Base-by-base conservation (phyloP, 108 stramenopile species). In the Schizochytrium sp. region DNA sequence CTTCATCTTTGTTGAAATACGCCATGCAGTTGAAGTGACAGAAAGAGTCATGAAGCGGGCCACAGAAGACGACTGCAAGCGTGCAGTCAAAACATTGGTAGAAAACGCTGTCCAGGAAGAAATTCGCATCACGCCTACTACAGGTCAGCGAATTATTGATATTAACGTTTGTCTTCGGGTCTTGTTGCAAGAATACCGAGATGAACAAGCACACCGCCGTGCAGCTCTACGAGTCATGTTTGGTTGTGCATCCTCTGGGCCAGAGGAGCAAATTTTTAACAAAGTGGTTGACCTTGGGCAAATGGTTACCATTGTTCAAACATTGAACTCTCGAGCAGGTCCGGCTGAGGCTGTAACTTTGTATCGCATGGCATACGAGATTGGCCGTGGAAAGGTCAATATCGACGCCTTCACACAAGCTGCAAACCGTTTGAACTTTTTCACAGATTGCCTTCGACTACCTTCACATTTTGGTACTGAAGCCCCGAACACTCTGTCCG, bases 221-320 rank as follows among this genome's bases (percentile, higher is more conserved):
- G 92, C 92, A 3, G 91, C 92, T 10, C 61, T 95, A 12, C 88
- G 93, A 53, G 88, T 93, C 41, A 93, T 95, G 94, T 94, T 95
- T 88, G 93, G 76, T 5, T 83, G 76, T 50, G 76, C 76, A 13
- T 83, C 76, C 50, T 83, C 76, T 7, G 76, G 76, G 17, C 50
- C 76, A 5, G 76, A 83, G 13, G 76, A 83, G 76, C 76, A 83
- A 42, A 53, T 55, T 8, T 1, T 55, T n/a, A 83, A 83, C 3
- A 83, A 83, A 53, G 49, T n/a, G n/a, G 76, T 83, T 17, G 76
- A 83, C 40, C 76, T 83, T 46, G 47, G 76, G 8, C 76, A 83
- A 28, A 55, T 42, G 28, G 28, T 83, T 10, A 40, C 76, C 17
- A 83, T 83, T 1, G 76, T 83, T 8, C 47, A 49, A 42, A 19